Evolutionary conservation across 148 eudicot genomes (phyloP), one percentile per base, ranked within the genome.

Genomic region (Rhododendron griersonianum): DNA sequence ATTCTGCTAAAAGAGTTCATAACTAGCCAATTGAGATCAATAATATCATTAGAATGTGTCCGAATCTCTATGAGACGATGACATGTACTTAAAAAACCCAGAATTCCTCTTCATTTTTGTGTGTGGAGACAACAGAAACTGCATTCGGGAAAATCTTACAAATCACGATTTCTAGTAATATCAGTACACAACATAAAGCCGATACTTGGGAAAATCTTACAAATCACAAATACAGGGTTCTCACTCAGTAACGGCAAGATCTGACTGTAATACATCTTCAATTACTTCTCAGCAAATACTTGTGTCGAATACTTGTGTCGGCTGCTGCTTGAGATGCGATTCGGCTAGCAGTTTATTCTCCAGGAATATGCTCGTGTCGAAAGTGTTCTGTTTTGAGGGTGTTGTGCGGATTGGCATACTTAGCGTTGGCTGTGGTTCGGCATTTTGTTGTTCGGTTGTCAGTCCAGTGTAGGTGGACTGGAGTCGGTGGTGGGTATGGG

Each of bases 241-340:
- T 88, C 87, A 88, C 15, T 91, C 91, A 75, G 93, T 61, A 25
- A 94, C 86, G 19, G 92, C 92, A 83, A 96, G 94, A 37, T 96
- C 96, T 2, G 98, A 95, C 84, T 95, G 99, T 93, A 97, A 88
- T 23, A 97, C 95, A 86, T 93, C 98, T 90, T 95, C 98, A 81
- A 97, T 90, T 94, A 91, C 93, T 93, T 97, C 89, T 97, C 98
- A n/a, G 98, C 95, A 88, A 41, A 41, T 41, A 41, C 44, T 41
- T 39, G 41, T 39, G 41, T 39, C 41, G 44, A 39, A 39, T 39
- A 39, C 44, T 39, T 41, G 8, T 6, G 45, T 41, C 45, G 45
- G 45, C 45, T 41, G 45, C 45, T 41, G 45, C 45, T 41, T 41
- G 45, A 41, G 7, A 41, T 41, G 45, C 7, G 45, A 41, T 41